Evolutionary conservation across 495 filamentous ascomycete species (phyloP), one percentile per base, ranked within the genome.

Genomic region (Podospora sp.): DNA sequence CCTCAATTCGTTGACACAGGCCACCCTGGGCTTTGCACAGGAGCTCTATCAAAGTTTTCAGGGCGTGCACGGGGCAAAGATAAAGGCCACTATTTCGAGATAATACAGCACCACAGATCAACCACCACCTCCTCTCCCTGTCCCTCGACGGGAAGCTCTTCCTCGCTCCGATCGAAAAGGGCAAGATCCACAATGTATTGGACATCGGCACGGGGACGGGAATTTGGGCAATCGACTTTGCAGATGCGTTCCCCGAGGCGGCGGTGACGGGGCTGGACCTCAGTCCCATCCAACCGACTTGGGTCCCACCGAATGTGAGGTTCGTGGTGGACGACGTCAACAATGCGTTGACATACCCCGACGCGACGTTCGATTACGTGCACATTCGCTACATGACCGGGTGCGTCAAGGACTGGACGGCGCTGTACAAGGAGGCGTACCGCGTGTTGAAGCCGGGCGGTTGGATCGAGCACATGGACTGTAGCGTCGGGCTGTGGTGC

Each of bases 231-330:
- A 73, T 67, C 55, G 73, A 65, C 63, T 70, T 72, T 20, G 69
- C 68, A 18, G 86, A 89, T 66, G 68, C 78, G 11, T 83, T 79
- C 71, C 86, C 85, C 0, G 24, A 70, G 7, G 76, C 81, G 6
- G 76, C 80, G 7, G 79, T 89, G 14, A 72, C 87, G 27, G 89
- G 88, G 11, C 85, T 86, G 16, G 89, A 91, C 69, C 79, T 90
- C 20, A 85, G 82, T 14, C 80, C 83, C 0, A 87, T 86, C 60
- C 85, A 87, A 63, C 80, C 81, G 0, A 50, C 68, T 29, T 78
- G 79, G 76, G 76, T 79, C 0, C 80, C 80, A 1, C 79, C 79
- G 5, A 84, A 84, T 61, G 72, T 82, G 6, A 63, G 71, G 16
- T 86, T 86, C 65, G 78, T 81, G 66, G 78, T 87, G 33, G 82